These are phyloP conservation scores for Juglanconis juglandina DNA, from an alignment of 2,329 filamentous ascomycete genomes.

Conservation along the genomic window DNA sequence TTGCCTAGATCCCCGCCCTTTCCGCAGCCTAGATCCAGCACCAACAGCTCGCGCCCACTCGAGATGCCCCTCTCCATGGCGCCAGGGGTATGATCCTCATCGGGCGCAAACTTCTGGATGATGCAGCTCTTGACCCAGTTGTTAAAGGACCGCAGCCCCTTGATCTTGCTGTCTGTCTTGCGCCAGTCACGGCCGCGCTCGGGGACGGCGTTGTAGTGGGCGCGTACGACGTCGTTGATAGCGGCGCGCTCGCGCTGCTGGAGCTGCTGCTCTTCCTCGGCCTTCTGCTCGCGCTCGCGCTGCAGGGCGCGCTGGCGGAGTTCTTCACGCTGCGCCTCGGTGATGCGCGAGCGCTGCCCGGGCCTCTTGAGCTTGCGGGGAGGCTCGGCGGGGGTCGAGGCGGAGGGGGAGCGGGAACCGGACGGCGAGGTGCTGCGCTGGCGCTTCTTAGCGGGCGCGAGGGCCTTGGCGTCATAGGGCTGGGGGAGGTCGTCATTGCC, in stretches of 20 bases:
- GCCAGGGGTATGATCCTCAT: conserved; percentile 66
- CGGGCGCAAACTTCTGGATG: conserved; percentile 91
- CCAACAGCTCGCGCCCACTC: conserved; percentile 62
- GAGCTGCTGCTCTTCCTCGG: conserved; percentile 35
- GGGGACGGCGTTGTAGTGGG: conserved; percentile 95
- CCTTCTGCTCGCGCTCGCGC: conserved; percentile 49
- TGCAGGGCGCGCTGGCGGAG: conserved; percentile 59
- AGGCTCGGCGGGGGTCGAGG: conserved; percentile 30
- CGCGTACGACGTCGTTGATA: conserved; percentile 79
- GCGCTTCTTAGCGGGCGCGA: conserved; percentile 58
- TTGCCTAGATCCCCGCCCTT: conserved; percentile 95
- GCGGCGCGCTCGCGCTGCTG: conserved; percentile 50
- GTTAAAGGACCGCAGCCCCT: conserved; percentile 90
- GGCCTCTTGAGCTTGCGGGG: conserved; percentile 68
- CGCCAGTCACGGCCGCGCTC: conserved; percentile 93
- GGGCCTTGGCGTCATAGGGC: conserved; percentile 57
- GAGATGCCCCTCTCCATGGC: conserved; percentile 51
- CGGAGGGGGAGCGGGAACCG: conserved; percentile 15
- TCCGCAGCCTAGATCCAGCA: conserved; percentile 92
- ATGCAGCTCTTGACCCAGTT: conserved; percentile 99
- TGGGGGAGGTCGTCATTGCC: conserved; percentile 49
- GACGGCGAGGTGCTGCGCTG: conserved; percentile 50
- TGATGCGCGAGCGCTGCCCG: conserved; percentile 63
- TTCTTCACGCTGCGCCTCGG: conserved; percentile 63
- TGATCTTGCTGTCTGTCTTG: conserved; percentile 90